These are phyloP conservation scores for Scortechinia acanthostroma DNA, from an alignment of 2,329 filamentous ascomycete species.

Conservation along the genomic window DNA sequence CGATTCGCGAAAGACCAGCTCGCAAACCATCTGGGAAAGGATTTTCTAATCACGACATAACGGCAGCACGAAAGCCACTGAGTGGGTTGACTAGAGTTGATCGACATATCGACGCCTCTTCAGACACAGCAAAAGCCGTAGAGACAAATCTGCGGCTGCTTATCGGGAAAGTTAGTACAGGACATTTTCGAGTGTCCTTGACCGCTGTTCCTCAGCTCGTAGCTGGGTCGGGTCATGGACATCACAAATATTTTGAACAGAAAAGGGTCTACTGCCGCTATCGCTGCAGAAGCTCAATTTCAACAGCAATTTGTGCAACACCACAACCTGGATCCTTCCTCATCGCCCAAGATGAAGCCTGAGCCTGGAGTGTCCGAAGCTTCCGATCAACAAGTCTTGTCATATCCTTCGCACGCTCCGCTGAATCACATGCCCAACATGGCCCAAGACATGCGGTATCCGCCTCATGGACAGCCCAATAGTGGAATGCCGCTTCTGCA, in stretches of 20 bases:
- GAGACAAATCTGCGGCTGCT: background rate
- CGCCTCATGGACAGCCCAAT: background rate
- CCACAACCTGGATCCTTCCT: background rate
- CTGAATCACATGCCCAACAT: background rate
- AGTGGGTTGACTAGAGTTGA: background rate
- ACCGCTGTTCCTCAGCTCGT: background rate
- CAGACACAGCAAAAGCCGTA: background rate
- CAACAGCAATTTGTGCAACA: background rate
- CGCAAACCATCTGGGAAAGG: background rate
- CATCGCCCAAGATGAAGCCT: background rate
- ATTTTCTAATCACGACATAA: background rate
- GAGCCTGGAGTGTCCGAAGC: background rate
- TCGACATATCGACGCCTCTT: background rate
- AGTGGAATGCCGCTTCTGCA: background rate
- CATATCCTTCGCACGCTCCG: background rate
- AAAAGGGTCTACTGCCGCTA: background rate
- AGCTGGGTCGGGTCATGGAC: slow-evolving; percentile 2
- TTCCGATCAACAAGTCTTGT: background rate
- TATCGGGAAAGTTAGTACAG: background rate
- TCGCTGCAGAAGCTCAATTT: background rate
- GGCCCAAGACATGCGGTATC: background rate
- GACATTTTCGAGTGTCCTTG: background rate
- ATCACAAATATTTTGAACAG: slow-evolving; percentile 1
- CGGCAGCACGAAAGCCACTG: background rate
- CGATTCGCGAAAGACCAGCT: no score